phyloP scores from a whole-genome alignment of 768 basidiomycete species.

The Pulveroboletus sp. region DNA sequence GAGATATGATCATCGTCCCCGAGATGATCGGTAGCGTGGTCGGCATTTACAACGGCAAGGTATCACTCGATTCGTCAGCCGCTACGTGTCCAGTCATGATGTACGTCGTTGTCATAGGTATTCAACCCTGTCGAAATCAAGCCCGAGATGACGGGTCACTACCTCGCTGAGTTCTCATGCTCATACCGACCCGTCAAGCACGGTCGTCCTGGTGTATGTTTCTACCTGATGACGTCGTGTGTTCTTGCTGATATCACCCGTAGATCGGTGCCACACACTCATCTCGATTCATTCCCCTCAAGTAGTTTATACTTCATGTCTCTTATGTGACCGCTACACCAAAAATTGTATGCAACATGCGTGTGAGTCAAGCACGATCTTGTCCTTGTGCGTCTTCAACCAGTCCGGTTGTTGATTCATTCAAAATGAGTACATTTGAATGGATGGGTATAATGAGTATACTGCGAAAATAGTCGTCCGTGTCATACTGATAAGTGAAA shows the following conservation, averaged over 20 bases:
- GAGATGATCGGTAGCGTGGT: slow-evolving; percentile 99
- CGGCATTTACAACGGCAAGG: slow-evolving; percentile 98
- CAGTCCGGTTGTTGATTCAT: slow-evolving; percentile 21
- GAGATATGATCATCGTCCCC: slow-evolving; percentile 99
- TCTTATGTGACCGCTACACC: slow-evolving; percentile 19
- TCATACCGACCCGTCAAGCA: slow-evolving; percentile 99
- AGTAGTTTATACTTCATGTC: slow-evolving; percentile 53
- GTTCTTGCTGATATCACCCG: slow-evolving; percentile 13
- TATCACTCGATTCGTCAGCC: slow-evolving; percentile 30
- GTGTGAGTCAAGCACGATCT: slow-evolving; percentile 10
- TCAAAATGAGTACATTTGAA: slow-evolving; percentile 40
- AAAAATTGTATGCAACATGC: slow-evolving; percentile 41
- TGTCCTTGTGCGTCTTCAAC: slow-evolving; percentile 5
- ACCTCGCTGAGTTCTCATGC: slow-evolving; percentile 96
- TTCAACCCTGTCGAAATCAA: slow-evolving; percentile 99
- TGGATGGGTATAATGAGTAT: slow-evolving; percentile 57
- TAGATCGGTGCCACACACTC: slow-evolving; percentile 91
- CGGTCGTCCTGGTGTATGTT: slow-evolving; percentile 96
- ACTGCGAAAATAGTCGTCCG: slow-evolving; percentile 58
- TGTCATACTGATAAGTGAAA: slow-evolving; percentile 48
- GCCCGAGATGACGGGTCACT: slow-evolving; percentile 99
- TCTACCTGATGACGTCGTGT: neutral
- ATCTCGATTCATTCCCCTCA: slow-evolving; percentile 93
- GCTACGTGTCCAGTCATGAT: neutral
- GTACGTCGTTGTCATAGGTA: slow-evolving; percentile 41